Evolutionary conservation across 805 yeast genomes (phyloP), one percentile per base, ranked within the genome.

Genomic region (Starmerella kuoi): DNA sequence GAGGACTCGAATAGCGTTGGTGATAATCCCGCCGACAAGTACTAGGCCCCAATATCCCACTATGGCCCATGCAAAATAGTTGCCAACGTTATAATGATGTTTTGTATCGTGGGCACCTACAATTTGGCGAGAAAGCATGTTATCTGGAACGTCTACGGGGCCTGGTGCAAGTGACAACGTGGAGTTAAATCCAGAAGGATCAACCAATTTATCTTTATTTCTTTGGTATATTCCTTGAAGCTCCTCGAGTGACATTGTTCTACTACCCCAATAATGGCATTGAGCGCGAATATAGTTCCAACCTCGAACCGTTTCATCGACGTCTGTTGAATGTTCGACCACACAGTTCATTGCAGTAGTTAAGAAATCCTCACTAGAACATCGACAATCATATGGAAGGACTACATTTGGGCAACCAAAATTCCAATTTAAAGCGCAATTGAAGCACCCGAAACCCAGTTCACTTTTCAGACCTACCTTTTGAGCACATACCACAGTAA

Each of bases 391-490:
- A 25, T 34, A 46, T 0, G 55, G 56, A 5, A 51, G 39, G n/a
- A 37, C 37, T 17, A 43, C 57, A 2, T 24, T 23, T 1, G 56
- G 53, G 31, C 63, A 59, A 7, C 55, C 55, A 34, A 58, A 59
- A 41, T 56, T 48, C 56, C 55, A 60, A 12, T 42, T 47, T 22
- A 50, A 42, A 2, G 63, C 62, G n/a, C 55, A 44, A 40, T 49
- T 60, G 52, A 59, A 56, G 45, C 64, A 59, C 1, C 54, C 56
- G 35, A 51, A 47, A 2, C 63, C 64, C 4, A 60, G 38, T 12
- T 45, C 40, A 38, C 59, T 55, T 21, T 52, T 52, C 15, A 59
- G 35, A 1, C 63, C 63, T 12, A 56, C 62, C 25, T 56, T 58
- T 31, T 58, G 62, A 8, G 55, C 55, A 6, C 18, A 22, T 14